These are phyloP conservation scores for Scenedesmus sp. DNA, from an alignment of 163 green algal genomes.

Conservation along the genomic window DNA sequence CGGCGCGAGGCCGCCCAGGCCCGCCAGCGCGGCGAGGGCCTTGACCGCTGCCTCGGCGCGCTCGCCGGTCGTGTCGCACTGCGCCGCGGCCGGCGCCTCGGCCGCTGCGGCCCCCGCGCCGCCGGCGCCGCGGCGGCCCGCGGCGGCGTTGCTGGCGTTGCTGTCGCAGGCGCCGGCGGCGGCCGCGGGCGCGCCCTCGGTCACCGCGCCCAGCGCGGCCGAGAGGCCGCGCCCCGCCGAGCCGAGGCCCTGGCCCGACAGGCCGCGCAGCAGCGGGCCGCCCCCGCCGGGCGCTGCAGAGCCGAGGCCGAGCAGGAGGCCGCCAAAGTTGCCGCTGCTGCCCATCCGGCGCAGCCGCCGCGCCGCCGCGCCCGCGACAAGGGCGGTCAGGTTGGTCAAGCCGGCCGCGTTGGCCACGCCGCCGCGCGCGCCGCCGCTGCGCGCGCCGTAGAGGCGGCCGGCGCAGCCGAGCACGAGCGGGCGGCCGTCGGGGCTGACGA, in stretches of 20 bases:
- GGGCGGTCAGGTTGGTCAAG: conserved; percentile 11
- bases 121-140: too few species aligned
- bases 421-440: neutral
- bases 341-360: conserved; percentile 2
- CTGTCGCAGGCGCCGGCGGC: too few species aligned
- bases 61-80: too few species aligned
- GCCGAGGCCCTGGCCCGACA: neutral
- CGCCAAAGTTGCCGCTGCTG: conserved; percentile 21
- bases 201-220: too few species aligned
- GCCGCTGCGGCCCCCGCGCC: too few species aligned
- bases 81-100: too few species aligned
- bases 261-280: neutral
- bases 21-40: conserved; percentile 17
- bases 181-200: too few species aligned
- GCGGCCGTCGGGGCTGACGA: conserved; percentile 17
- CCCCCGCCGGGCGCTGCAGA: too few species aligned
- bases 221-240: too few species aligned
- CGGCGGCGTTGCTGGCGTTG: too few species aligned
- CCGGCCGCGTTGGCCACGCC: conserved; percentile 11
- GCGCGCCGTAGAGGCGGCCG: conserved; percentile 11
- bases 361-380: conserved; percentile 1
- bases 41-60: conserved; percentile 22
- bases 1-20: conserved; percentile 17
- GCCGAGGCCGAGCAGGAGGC: too few species aligned
- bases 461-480: conserved; percentile 14